Conservation (phyloP, 2,329 filamentous ascomycete species). For the Lanzia echinophila region DNA sequence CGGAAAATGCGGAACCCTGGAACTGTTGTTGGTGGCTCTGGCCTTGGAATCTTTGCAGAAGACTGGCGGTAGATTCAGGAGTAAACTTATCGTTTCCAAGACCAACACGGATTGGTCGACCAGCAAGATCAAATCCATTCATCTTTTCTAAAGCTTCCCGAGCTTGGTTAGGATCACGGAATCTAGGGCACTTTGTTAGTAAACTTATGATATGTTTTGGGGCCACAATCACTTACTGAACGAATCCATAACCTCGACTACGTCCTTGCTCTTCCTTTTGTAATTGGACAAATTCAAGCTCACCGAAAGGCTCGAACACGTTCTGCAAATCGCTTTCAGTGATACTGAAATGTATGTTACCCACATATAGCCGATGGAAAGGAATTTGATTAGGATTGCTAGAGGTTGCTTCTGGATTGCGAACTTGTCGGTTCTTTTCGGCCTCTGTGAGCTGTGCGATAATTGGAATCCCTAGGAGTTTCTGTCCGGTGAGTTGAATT, state of each 20-base stretch:
- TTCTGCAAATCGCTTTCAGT: constrained; percentile 93
- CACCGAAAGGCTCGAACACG: constrained; percentile 95
- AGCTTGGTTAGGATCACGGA: constrained; percentile 82
- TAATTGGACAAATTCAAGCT: constrained; percentile 93
- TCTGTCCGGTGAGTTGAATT: constrained; percentile 97
- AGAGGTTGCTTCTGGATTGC: constrained; percentile 63
- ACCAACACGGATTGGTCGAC: constrained; percentile 94
- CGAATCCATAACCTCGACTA: constrained; percentile 94
- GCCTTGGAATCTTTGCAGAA: constrained; percentile 85
- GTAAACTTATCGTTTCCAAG: constrained; percentile 99
- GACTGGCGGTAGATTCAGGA: constrained; percentile 87
- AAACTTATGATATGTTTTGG: background rate
- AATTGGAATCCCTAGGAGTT: constrained; percentile 95
- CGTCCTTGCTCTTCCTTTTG: constrained; percentile 91
- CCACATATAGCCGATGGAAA: constrained; percentile 96
- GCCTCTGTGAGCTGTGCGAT: constrained; percentile 98
- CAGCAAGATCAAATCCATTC: constrained; percentile 98
- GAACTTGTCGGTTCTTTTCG: constrained; percentile 97
- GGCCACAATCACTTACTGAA: constrained; percentile 65
- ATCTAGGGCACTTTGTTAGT: constrained; percentile 52
- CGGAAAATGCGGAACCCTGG: constrained; percentile 88
- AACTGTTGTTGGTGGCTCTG: constrained; percentile 64
- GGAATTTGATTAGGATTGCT: constrained; percentile 76
- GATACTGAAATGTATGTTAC: constrained; percentile 99
- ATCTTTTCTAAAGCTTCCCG: constrained; percentile 96